A percentile compares a stretch with the other conserved stretches of the same genome.
phyloP scores from a whole-genome alignment of 768 basidiomycete species.

The Mycena sanguinolenta region DNA sequence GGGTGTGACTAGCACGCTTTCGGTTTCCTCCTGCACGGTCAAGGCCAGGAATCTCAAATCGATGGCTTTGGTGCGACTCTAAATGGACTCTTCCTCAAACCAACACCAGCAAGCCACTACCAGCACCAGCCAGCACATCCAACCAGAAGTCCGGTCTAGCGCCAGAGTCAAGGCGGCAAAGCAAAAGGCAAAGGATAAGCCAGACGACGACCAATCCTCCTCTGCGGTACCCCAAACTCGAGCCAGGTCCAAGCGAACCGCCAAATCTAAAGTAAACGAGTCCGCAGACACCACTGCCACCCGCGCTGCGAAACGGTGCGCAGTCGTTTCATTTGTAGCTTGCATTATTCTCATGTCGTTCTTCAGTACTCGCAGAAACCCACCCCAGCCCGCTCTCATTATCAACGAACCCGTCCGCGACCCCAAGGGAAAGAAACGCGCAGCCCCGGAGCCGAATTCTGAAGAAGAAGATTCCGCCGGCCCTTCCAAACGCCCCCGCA shows the following conservation, averaged over 20 bases:
- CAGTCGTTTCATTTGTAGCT: constrained; percentile 38
- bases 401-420: constrained; percentile 86
- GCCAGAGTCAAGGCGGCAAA: constrained; percentile 83
- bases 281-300: constrained; percentile 61
- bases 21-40: constrained; percentile 29
- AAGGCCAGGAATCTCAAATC: constrained; percentile 54
- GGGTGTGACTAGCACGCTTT: constrained; percentile 20
- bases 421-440: constrained; percentile 94
- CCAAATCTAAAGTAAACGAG: constrained; percentile 78
- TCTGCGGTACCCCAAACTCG: constrained; percentile 56
- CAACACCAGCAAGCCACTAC: constrained; percentile 80
- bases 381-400: constrained; percentile 60
- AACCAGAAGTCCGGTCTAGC: constrained; percentile 71
- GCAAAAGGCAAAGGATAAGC: constrained; percentile 74
- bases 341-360: constrained; percentile 47
- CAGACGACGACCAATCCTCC: constrained; percentile 60
- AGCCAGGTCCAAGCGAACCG: constrained; percentile 63
- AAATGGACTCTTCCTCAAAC: constrained; percentile 91
- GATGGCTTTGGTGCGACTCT: constrained; percentile 91
- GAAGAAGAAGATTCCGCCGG: constrained; percentile 73
- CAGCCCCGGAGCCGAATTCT: constrained; percentile 75
- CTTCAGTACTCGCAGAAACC: constrained; percentile 72
- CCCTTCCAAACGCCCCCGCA: constrained; percentile 75
- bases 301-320: constrained; percentile 75
- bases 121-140: constrained; percentile 70